These are phyloP conservation scores for Heliosperma pusillum DNA, from an alignment of 148 eudicot genomes.

Conservation along the genomic window DNA sequence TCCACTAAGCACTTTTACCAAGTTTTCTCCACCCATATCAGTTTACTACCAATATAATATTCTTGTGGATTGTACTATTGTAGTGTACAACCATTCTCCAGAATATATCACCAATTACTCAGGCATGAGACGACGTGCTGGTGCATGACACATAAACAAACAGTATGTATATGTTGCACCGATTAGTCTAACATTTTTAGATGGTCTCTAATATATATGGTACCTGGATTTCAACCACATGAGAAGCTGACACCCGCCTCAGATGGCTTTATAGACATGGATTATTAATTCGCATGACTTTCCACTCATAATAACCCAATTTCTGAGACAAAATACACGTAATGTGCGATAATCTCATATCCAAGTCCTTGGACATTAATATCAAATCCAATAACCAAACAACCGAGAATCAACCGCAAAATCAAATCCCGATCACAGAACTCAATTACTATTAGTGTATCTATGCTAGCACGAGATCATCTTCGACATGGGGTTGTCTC, in stretches of 20 bases:
- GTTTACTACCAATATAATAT: not conserved
- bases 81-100: not conserved
- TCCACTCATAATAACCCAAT: not conserved
- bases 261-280: not conserved
- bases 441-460: not conserved
- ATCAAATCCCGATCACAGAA: not conserved
- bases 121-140: not conserved
- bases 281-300: not conserved
- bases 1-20: not conserved
- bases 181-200: not conserved
- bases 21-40: not conserved
- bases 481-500: not conserved
- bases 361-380: too few relatives aligned
- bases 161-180: not conserved
- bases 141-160: not conserved
- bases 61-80: not conserved
- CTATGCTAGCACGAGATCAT: not conserved
- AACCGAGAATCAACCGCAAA: not conserved
- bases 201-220: not conserved
- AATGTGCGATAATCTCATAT: not conserved
- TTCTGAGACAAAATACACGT: not conserved
- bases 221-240: not conserved
- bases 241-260: not conserved
- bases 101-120: not conserved
- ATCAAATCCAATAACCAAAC: not conserved